Percentiles rank a stretch among this genome's conserved stretches.
phyloP scores from a whole-genome alignment of 2,329 filamentous ascomycete genomes.

The Fusarium illudens region DNA sequence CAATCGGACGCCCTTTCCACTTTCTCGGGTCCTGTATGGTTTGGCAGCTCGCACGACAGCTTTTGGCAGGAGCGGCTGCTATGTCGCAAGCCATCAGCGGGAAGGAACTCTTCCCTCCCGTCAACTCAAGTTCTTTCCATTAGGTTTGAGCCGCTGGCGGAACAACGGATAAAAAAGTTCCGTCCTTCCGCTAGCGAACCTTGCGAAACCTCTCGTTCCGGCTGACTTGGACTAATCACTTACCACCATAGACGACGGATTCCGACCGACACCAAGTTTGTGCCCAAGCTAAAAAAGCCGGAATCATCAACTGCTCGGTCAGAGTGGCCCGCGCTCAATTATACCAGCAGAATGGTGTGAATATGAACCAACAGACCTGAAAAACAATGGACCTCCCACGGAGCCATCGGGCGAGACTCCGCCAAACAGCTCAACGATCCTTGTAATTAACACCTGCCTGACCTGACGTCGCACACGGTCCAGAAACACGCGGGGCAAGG shows the following conservation, averaged over 20 bases:
- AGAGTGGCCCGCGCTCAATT: background rate
- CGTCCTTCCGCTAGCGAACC: conserved; percentile 10
- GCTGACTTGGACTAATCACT: background rate
- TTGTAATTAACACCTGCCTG: conserved; percentile 4
- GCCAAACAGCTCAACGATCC: conserved; percentile 6
- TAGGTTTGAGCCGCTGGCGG: background rate
- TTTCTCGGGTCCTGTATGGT: conserved; percentile 9
- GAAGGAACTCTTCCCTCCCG: conserved; percentile 4
- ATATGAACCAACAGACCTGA: background rate
- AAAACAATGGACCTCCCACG: background rate
- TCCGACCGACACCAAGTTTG: background rate
- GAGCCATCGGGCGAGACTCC: conserved; percentile 5
- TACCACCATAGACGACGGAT: background rate
- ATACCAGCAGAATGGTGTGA: background rate
- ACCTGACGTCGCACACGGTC: conserved; percentile 5
- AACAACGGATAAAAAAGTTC: conserved; percentile 22
- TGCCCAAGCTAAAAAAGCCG: background rate
- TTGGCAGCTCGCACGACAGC: conserved; percentile 10
- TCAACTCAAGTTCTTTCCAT: background rate
- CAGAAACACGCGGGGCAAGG: conserved; percentile 24
- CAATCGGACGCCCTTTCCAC: conserved; percentile 27
- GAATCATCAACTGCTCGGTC: background rate
- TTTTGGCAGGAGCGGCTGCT: conserved; percentile 3
- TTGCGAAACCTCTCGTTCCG: background rate
- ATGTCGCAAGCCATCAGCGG: background rate